Conservation (phyloP, 257 asterid genomes). For the Parsonsia alboflavescens region DNA sequence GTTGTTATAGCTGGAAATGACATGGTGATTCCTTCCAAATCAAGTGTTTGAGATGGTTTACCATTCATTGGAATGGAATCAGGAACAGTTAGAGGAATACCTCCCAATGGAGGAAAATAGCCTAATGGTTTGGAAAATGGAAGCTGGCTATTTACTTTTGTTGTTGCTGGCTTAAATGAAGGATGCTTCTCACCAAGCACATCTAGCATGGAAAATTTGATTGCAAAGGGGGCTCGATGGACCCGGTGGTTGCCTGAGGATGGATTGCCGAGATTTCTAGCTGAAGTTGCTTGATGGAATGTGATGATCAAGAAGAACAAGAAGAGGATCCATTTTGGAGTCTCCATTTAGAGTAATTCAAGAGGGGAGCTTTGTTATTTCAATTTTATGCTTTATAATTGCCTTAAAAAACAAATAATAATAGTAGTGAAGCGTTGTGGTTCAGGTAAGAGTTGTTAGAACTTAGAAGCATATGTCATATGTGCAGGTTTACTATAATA, state of each 20-base stretch:
- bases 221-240: background rate
- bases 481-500: too few relatives aligned
- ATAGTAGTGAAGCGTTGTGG: background rate
- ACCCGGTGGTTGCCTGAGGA: background rate
- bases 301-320: slow-evolving; percentile 15
- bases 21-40: slow-evolving; percentile 22
- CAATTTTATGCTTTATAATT: background rate
- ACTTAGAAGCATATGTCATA: too few relatives aligned
- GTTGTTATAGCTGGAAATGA: slow-evolving; percentile 29
- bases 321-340: slow-evolving; percentile 8
- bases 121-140: slow-evolving; percentile 37
- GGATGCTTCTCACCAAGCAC: slow-evolving; percentile 17
- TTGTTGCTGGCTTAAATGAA: slow-evolving; percentile 14
- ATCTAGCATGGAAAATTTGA: slow-evolving; percentile 27
- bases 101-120: slow-evolving; percentile 22
- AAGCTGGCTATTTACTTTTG: slow-evolving; percentile 15
- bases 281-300: slow-evolving; percentile 20
- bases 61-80: slow-evolving; percentile 5
- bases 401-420: background rate
- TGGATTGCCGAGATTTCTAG: slow-evolving; percentile 23
- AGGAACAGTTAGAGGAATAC: slow-evolving; percentile 13
- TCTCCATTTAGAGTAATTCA: slow-evolving; percentile 11
- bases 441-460: background rate
- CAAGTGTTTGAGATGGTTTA: slow-evolving; percentile 19
- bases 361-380: background rate